Conservation (phyloP, 2,329 filamentous ascomycete species). For the Sporothrix variecibatus region DNA sequence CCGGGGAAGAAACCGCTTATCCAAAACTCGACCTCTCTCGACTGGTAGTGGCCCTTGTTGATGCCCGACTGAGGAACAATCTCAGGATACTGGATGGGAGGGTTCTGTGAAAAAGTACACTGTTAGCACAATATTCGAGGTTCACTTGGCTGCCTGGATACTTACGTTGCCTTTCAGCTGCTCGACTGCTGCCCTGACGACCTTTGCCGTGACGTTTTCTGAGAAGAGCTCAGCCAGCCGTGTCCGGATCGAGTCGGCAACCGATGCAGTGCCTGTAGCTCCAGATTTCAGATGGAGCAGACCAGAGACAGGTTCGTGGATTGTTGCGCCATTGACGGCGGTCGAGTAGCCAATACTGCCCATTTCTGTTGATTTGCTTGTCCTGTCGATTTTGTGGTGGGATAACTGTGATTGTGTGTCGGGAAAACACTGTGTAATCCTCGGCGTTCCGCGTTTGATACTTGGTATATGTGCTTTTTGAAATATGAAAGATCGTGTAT, state of each 20-base stretch:
- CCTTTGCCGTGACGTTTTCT: constrained; percentile 1
- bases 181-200: background rate
- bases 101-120: background rate
- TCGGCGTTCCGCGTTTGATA: too few species aligned
- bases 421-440: background rate
- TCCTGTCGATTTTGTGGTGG: background rate
- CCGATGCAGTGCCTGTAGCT: background rate
- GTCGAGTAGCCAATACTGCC: background rate
- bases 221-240: background rate
- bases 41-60: constrained; percentile 9
- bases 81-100: constrained; percentile 10
- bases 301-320: background rate
- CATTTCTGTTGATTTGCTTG: background rate
- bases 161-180: constrained; percentile 5
- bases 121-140: background rate
- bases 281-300: background rate
- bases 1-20: background rate
- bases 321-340: background rate
- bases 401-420: background rate
- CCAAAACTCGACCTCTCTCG: constrained; percentile 15
- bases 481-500: too few species aligned
- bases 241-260: background rate
- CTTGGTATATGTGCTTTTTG: too few species aligned
- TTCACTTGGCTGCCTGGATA: background rate
- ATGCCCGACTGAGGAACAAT: constrained; percentile 3